Conservation (phyloP, 2,329 filamentous ascomycete genomes). For the Corinectria fuckeliana region DNA sequence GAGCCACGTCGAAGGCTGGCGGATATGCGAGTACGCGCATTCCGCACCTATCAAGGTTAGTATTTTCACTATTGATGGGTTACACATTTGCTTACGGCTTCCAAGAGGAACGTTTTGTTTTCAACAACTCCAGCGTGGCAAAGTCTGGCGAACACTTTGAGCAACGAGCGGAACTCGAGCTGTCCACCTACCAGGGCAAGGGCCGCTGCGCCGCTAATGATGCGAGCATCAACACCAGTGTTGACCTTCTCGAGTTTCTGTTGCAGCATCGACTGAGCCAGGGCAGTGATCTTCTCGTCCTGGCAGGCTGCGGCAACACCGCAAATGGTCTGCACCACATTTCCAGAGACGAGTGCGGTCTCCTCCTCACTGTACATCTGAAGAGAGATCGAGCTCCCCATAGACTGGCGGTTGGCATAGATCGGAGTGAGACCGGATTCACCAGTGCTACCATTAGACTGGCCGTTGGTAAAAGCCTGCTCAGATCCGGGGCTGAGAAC, state of each 20-base stretch:
- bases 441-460: slow-evolving; percentile 50
- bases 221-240: slow-evolving; percentile 78
- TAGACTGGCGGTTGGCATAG: slow-evolving; percentile 63
- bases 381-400: slow-evolving; percentile 81
- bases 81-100: slow-evolving; percentile 65
- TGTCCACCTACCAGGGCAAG: slow-evolving; percentile 79
- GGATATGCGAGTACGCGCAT: slow-evolving; percentile 81
- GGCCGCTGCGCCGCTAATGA: slow-evolving; percentile 81
- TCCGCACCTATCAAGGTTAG: slow-evolving; percentile 63
- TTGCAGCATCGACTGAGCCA: slow-evolving; percentile 94
- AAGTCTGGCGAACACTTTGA: slow-evolving; percentile 82
- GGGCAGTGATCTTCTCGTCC: slow-evolving; percentile 89
- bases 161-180: slow-evolving; percentile 82
- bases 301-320: slow-evolving; percentile 82
- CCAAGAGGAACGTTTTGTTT: slow-evolving; percentile 69
- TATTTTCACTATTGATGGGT: not conserved
- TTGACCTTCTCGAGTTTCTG: slow-evolving; percentile 92
- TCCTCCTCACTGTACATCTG: slow-evolving; percentile 79
- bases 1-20: slow-evolving; percentile 71
- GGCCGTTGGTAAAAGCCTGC: slow-evolving; percentile 59
- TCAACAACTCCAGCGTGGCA: slow-evolving; percentile 75
- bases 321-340: slow-evolving; percentile 94
- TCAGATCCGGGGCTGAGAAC: slow-evolving; percentile 79
- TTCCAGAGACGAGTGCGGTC: slow-evolving; percentile 76
- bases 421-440: slow-evolving; percentile 50